Percentiles rank a stretch among this genome's conserved stretches.
These are phyloP conservation scores for Prunus mongolica DNA, from an alignment of 306 rosid species.

Conservation along the genomic window DNA sequence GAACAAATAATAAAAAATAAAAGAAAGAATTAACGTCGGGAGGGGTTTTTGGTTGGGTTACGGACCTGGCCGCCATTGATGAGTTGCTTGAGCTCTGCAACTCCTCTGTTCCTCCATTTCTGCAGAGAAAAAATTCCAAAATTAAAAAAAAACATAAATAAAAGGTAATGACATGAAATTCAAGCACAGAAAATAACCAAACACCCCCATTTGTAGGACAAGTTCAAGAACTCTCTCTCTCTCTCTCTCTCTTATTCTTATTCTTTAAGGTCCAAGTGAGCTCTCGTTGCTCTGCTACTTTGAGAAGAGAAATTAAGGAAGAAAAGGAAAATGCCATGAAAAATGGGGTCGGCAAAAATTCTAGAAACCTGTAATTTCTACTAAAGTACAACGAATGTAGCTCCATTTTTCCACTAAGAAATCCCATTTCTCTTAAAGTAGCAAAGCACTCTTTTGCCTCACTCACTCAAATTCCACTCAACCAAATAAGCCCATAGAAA, in stretches of 20 bases:
- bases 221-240: neutral
- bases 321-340: neutral
- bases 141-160: neutral
- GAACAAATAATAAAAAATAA: neutral
- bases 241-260: neutral
- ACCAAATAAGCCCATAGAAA: neutral
- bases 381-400: neutral
- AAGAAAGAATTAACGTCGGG: slow-evolving; percentile 17
- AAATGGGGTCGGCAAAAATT: neutral
- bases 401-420: neutral
- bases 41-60: slow-evolving; percentile 4
- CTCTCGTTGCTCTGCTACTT: neutral
- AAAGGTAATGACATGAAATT: neutral
- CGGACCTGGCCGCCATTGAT: slow-evolving; percentile 77
- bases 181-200: neutral
- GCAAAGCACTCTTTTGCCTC: neutral
- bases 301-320: neutral
- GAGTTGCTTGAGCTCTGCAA: slow-evolving; percentile 66
- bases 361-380: neutral
- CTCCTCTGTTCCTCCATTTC: slow-evolving; percentile 42
- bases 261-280: neutral
- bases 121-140: slow-evolving; percentile 10
- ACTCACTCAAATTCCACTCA: neutral
- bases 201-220: neutral
- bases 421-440: neutral